Base-by-base conservation (phyloP, 352 stramenopile genomes). In the Phytophthora agathidicida region DNA sequence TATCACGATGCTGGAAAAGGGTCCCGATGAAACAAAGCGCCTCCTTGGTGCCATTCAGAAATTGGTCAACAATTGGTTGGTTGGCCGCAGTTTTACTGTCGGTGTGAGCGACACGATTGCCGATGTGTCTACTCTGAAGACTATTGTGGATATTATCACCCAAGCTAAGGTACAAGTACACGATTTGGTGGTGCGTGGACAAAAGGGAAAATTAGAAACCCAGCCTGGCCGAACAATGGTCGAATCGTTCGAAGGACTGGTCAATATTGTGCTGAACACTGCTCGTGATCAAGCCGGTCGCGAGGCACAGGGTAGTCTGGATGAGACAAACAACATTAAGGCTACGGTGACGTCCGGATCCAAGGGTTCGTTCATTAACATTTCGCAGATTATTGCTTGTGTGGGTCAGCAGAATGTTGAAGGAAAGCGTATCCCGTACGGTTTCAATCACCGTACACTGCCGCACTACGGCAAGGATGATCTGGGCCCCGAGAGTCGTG, bases 331-430 rank as follows among this genome's bases (percentile, higher is more conserved):
- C 81, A 99, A 97, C 73, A 98, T 99, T 71, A 99, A 99, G 80
- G 97, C 96, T 48, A 99, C 98, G 71, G 97, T 99, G 44, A 98
- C 93, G 42, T 97, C 96, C n/a, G 98, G 98, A 50, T 99, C 94
- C 31, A 99, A 99, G 87, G 98, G 98, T 52, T 98, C 91, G 9
- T 98, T 98, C 69, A 99, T 99, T 69, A 99, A 99, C 75, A 99
- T 99, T 65, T 99, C 96, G 33, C 98, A 99, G 83, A 99, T 99
- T 90, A 99, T 99, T 83, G 97, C 97, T 55, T 99, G 96, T 77
- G 96, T 99, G 23, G 97, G 97, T 64, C 97, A 99, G 63, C 97
- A 99, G 71, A 99, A 99, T 73, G 96, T 99, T 36, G 95, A 98
- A 91, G 93, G 97, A 48, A 98, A 98, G 74, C 92, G 97, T 61